phyloP scores from a whole-genome alignment of 768 basidiomycete genomes.

The Suillus spraguei region DNA sequence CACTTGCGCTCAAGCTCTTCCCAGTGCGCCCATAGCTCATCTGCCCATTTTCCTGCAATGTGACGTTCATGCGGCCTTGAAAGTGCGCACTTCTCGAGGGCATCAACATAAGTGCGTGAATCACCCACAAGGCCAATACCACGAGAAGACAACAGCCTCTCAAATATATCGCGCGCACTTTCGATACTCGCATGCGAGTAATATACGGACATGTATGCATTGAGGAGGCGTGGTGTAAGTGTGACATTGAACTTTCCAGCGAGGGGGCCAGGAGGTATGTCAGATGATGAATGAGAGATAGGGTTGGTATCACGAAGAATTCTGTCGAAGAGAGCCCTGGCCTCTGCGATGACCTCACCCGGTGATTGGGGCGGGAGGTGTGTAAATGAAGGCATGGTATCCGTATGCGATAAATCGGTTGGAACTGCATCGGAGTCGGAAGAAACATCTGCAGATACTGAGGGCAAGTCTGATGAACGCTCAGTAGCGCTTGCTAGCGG shows the following conservation, averaged over 20 bases:
- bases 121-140: slow-evolving; percentile 42
- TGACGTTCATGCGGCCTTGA: slow-evolving; percentile 47
- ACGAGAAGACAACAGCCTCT: slow-evolving; percentile 41
- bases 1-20: slow-evolving; percentile 44
- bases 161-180: slow-evolving; percentile 50
- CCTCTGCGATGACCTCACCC: slow-evolving; percentile 74
- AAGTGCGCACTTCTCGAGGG: slow-evolving; percentile 64
- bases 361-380: slow-evolving; percentile 73
- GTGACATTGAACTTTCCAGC: slow-evolving; percentile 58
- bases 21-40: slow-evolving; percentile 73
- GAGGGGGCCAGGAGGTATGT: slow-evolving; percentile 14
- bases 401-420: slow-evolving; percentile 8
- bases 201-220: slow-evolving; percentile 80
- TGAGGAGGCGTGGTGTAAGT: slow-evolving; percentile 65
- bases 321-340: slow-evolving; percentile 60
- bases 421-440: neutral
- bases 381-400: slow-evolving; percentile 30
- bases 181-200: slow-evolving; percentile 61
- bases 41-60: slow-evolving; percentile 52
- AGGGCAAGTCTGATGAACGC: slow-evolving; percentile 10
- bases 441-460: slow-evolving; percentile 5
- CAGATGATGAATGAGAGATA: slow-evolving; percentile 6
- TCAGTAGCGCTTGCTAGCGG: slow-evolving; percentile 10
- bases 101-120: slow-evolving; percentile 60
- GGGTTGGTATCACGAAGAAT: slow-evolving; percentile 48